Evolutionary conservation across 1,284 basidiomycete genomes (phyloP).

Genomic region (Microbotryum scabiosae): DNA sequence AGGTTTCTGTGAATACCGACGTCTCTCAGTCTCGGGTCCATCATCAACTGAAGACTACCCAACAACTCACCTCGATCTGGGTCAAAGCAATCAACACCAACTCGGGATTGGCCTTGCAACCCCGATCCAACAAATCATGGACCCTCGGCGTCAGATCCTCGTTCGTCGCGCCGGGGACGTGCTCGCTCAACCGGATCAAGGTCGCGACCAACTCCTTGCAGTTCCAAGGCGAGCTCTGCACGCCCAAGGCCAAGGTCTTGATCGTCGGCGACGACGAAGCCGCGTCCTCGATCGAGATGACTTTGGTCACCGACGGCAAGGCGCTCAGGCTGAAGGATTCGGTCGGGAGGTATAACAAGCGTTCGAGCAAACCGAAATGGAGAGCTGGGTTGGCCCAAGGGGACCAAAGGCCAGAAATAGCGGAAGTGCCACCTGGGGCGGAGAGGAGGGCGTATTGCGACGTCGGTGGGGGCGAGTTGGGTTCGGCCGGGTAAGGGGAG

Average conservation of each 20-base stretch:
- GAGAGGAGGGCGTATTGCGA: constrained; percentile 8
- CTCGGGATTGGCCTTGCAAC: constrained; percentile 85
- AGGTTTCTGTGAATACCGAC: constrained; percentile 53
- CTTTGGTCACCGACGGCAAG: constrained; percentile 60
- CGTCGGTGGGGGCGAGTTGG: background rate
- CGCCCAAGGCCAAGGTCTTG: constrained; percentile 70
- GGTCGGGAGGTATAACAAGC: constrained; percentile 73
- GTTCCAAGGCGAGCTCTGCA: constrained; percentile 89
- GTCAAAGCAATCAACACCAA: constrained; percentile 87
- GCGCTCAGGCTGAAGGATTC: constrained; percentile 83
- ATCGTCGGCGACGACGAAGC: constrained; percentile 63
- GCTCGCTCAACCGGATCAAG: constrained; percentile 62
- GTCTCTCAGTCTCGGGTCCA: background rate
- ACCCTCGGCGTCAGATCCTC: constrained; percentile 39
- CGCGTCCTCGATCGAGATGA: constrained; percentile 78
- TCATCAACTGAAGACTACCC: background rate
- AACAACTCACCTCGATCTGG: constrained; percentile 66
- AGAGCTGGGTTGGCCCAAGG: constrained; percentile 74
- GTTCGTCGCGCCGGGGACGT: no score
- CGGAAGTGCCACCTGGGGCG: constrained; percentile 14
- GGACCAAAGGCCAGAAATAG: constrained; percentile 38
- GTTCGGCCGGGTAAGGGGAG: constrained; percentile 40
- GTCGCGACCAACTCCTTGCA: constrained; percentile 84
- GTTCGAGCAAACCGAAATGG: constrained; percentile 78
- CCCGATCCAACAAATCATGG: constrained; percentile 85